Base-by-base conservation (phyloP, 2,329 filamentous ascomycete species). In the Phoma herbarum region DNA sequence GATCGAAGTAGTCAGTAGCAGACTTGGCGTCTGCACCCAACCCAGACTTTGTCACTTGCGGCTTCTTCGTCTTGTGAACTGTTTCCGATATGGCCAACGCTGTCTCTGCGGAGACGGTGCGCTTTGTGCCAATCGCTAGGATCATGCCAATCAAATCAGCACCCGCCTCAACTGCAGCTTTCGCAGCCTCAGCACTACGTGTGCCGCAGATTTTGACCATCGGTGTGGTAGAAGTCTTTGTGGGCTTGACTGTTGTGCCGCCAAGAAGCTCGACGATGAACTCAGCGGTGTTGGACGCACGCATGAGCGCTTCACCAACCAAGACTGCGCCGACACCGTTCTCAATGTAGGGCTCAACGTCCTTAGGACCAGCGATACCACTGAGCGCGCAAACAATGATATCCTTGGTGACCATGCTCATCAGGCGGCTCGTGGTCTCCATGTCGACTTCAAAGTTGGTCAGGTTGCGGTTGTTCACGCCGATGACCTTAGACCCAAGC, bases 401-500 rank as follows among this genome's bases (percentile, higher is more conserved):
- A 54, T 88, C 90, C 62, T 91, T 86, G 2, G 93, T 90, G 3
- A 97, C 93, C 80, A 94, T 89, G 70, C 88, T 89, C 78, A 96
- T 91, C 47, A 99, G 81, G 23, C 94, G 89, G 72, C 90, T 93
- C 1, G 94, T 97, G 0, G 94, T 99, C 61, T 91, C 88, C 63
- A 99, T 86, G 75, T 99, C 96, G 20, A 99, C 95, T 74, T 98
- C 93, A 70, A 99, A 99, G 71, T 90, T 98, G 67, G 94, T 94
- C 12, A 99, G 84, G 72, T 99, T 96, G 54, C 95, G 89, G 81
- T 99, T 99, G 80, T 99, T 99, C 68, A 99, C 95, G 25, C 95
- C 95, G 70, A 99, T 96, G 35, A 92, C 94, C 78, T 93, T 90
- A 22, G 95, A 86, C 11, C 94, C 95, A 22, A 99, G 84, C 56